A percentile compares a stretch with the other conserved stretches of the same genome.
phyloP scores from a whole-genome alignment of 2,329 filamentous ascomycete species.

The Coniella lustricola region DNA sequence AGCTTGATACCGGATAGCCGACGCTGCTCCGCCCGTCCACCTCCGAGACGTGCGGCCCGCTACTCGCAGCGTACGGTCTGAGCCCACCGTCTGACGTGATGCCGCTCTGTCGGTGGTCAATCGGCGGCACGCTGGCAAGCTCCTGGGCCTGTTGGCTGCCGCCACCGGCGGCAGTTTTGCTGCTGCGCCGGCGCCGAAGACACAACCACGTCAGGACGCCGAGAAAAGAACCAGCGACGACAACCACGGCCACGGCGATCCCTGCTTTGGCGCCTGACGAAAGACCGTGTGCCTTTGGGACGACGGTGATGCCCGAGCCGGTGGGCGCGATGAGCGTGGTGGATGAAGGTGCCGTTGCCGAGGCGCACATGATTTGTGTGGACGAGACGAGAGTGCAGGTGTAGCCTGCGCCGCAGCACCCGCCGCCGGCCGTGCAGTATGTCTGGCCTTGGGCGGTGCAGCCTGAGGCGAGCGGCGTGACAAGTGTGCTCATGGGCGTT shows the following conservation, averaged over 20 bases:
- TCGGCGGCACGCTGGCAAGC: constrained; percentile 7
- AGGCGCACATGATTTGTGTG: constrained; percentile 28
- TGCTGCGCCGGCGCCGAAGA: constrained; percentile 32
- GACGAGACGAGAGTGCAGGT: constrained; percentile 34
- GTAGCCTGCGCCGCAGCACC: constrained; percentile 42
- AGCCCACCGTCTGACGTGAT: constrained; percentile 9
- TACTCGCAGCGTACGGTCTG: constrained; percentile 14
- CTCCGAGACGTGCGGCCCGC: constrained; percentile 25
- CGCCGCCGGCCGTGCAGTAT: constrained; percentile 36
- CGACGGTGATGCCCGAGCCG: constrained; percentile 21
- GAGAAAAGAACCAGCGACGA: constrained; percentile 35
- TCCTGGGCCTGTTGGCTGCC: constrained; percentile 16
- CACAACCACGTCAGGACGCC: constrained; percentile 41
- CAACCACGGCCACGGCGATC: constrained; percentile 46
- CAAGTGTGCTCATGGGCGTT: constrained; percentile 19
- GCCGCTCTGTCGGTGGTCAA: neutral
- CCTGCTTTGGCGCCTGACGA: constrained; percentile 48
- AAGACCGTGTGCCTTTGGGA: constrained; percentile 20
- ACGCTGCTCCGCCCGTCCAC: constrained; percentile 8
- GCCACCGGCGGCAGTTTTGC: constrained; percentile 13
- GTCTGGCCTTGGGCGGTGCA: constrained; percentile 38
- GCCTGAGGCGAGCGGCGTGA: constrained; percentile 31
- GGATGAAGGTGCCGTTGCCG: constrained; percentile 20
- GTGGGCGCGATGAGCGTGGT: constrained; percentile 27
- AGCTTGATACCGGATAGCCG: constrained; percentile 22